Conservation (phyloP, 176 grass and related monocot species). For the Aegilops sharonensis region DNA sequence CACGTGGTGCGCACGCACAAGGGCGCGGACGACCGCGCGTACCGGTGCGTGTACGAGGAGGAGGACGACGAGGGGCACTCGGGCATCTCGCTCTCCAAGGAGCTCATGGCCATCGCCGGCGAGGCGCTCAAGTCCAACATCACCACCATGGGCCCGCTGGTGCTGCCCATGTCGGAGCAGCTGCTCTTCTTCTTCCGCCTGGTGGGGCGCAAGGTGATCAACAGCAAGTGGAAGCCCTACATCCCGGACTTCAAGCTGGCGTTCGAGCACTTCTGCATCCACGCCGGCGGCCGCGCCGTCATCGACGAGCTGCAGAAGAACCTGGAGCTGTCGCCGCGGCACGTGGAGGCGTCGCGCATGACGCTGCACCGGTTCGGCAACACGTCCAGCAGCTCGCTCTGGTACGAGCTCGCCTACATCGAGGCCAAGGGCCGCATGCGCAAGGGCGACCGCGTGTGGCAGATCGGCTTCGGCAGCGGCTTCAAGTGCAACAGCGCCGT, state of each 20-base stretch:
- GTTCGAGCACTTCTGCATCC: slow-evolving; percentile 96
- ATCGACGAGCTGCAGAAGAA: slow-evolving; percentile 94
- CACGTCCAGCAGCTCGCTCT: slow-evolving; percentile 92
- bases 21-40: slow-evolving; percentile 77
- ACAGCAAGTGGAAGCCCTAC: slow-evolving; percentile 71
- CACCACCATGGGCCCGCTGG: slow-evolving; percentile 85
- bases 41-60: slow-evolving; percentile 86
- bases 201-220: slow-evolving; percentile 69
- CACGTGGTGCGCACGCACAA: slow-evolving; percentile 91
- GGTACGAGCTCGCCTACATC: slow-evolving; percentile 96
- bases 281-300: slow-evolving; percentile 78
- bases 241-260: slow-evolving; percentile 93
- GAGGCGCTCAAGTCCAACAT: slow-evolving; percentile 95
- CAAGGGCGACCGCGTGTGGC: slow-evolving; percentile 84
- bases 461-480: slow-evolving; percentile 82
- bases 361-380: slow-evolving; percentile 90
- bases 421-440: slow-evolving; percentile 85
- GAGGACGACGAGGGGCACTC: slow-evolving; percentile 74
- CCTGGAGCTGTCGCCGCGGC: slow-evolving; percentile 70
- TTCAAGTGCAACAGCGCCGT: slow-evolving; percentile 99
- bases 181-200: slow-evolving; percentile 91
- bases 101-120: slow-evolving; percentile 93
- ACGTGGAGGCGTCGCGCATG: slow-evolving; percentile 94
- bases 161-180: slow-evolving; percentile 92
- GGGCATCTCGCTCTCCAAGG: slow-evolving; percentile 86